A percentile compares a stretch with the other conserved stretches of the same genome.
phyloP scores from a whole-genome alignment of 2,329 filamentous ascomycete species.

The Fusarium scirpi region DNA sequence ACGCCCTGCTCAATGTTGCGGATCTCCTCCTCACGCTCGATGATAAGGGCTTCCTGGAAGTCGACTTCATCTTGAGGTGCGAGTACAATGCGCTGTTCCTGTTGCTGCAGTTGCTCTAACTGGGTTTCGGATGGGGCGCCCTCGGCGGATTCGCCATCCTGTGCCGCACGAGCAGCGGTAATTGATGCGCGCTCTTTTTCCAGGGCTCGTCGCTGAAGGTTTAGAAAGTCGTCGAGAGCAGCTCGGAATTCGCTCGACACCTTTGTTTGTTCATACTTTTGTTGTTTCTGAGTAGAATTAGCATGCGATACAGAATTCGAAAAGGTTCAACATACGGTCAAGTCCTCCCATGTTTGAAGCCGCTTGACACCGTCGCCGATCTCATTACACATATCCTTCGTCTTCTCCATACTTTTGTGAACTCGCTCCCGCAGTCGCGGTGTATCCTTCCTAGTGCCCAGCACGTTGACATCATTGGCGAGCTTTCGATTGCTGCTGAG shows the following conservation, averaged over 20 bases:
- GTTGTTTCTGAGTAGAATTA: conserved; percentile 74
- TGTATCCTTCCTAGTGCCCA: conserved; percentile 92
- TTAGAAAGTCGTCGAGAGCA: conserved; percentile 90
- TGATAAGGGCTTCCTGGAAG: conserved; percentile 95
- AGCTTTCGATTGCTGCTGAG: conserved; percentile 89
- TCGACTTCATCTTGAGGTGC: conserved; percentile 95
- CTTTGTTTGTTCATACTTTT: conserved; percentile 97
- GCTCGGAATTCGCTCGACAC: conserved; percentile 93
- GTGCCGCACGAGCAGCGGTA: conserved; percentile 82
- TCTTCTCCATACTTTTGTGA: conserved; percentile 87
- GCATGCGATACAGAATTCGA: conserved; percentile 21
- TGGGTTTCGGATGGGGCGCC: conserved; percentile 54
- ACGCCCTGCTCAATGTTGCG: conserved; percentile 97
- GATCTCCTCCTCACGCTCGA: conserved; percentile 96
- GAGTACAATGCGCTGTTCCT: conserved; percentile 78
- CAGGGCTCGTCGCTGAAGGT: conserved; percentile 87
- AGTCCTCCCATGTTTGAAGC: conserved; percentile 86
- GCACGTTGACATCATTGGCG: conserved; percentile 82
- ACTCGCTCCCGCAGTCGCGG: conserved; percentile 91
- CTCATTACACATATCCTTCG: conserved; percentile 86
- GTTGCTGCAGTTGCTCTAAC: conserved; percentile 70
- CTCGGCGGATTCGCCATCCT: conserved; percentile 69
- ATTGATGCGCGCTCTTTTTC: conserved; percentile 93
- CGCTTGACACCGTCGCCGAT: conserved; percentile 95
- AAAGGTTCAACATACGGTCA: conserved; percentile 69